A percentile compares a stretch with the other conserved stretches of the same genome.
Evolutionary conservation across 345 rosid species (phyloP).

Genomic region (Adansonia digitata): DNA sequence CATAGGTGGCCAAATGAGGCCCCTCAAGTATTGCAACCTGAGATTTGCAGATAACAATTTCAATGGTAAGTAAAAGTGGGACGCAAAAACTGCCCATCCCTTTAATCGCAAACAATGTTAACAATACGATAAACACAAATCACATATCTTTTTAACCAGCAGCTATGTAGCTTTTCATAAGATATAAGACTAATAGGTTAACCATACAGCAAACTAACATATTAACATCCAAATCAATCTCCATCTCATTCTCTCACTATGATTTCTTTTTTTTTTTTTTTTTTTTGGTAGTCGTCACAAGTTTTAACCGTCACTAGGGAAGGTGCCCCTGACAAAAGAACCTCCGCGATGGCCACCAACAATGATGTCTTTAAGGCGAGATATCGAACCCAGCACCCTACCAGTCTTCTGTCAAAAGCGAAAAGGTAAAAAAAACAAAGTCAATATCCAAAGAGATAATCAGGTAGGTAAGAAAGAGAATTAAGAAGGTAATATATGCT

Average conservation of each 20-base stretch:
- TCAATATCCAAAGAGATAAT: neutral
- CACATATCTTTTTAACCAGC: neutral
- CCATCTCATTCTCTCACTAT: neutral
- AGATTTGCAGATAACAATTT: neutral
- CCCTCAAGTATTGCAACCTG: neutral
- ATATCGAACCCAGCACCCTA: conserved; percentile 62
- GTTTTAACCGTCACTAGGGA: conserved; percentile 36
- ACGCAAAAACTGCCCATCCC: neutral
- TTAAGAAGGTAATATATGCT: neutral
- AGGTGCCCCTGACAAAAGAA: conserved; percentile 47
- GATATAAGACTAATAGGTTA: neutral
- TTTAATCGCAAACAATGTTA: neutral
- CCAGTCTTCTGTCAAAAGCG: conserved; percentile 47
- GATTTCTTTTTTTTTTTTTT: no score
- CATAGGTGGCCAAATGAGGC: neutral
- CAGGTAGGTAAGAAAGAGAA: neutral
- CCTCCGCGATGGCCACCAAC: conserved; percentile 71
- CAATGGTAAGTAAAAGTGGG: neutral
- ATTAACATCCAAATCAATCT: conserved; percentile 13
- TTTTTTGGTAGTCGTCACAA: conserved; percentile 34
- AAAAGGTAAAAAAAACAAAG: neutral
- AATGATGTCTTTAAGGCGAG: conserved; percentile 71
- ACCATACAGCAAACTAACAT: conserved; percentile 7
- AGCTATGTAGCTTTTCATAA: neutral
- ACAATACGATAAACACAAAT: conserved; percentile 5